These are phyloP conservation scores for Eruca vesicaria DNA, from an alignment of 441 rosid genomes.

Conservation along the genomic window DNA sequence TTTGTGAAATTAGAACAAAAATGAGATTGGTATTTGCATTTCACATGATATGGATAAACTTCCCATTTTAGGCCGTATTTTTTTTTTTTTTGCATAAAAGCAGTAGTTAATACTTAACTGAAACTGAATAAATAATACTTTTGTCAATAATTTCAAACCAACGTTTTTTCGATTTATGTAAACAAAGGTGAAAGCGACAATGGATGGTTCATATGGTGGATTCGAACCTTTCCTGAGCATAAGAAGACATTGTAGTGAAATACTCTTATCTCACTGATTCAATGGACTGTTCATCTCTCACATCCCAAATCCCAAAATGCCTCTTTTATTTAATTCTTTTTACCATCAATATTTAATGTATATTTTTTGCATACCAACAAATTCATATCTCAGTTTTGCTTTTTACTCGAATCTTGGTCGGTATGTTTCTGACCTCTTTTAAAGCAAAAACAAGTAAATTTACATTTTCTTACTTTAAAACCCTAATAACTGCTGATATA, in stretches of 20 bases:
- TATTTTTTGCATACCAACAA: constrained; percentile 33
- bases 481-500: neutral
- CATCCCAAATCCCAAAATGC: constrained; percentile 14
- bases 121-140: neutral
- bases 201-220: constrained; percentile 24
- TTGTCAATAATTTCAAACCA: neutral
- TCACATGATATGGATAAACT: neutral
- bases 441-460: neutral
- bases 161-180: constrained; percentile 7
- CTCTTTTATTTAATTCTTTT: constrained; percentile 1
- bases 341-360: neutral
- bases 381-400: constrained; percentile 33
- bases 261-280: constrained; percentile 30
- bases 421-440: constrained; percentile 25
- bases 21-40: neutral
- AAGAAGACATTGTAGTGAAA: constrained; percentile 28
- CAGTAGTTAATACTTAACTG: neutral
- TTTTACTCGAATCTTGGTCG: constrained; percentile 37
- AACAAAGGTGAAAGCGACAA: constrained; percentile 34
- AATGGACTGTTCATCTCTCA: constrained; percentile 27
- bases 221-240: constrained; percentile 26
- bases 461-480: neutral
- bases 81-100: neutral
- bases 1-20: neutral
- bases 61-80: neutral